Conservation (phyloP, 108 stramenopile species). For the Parietichytrium sp. region DNA sequence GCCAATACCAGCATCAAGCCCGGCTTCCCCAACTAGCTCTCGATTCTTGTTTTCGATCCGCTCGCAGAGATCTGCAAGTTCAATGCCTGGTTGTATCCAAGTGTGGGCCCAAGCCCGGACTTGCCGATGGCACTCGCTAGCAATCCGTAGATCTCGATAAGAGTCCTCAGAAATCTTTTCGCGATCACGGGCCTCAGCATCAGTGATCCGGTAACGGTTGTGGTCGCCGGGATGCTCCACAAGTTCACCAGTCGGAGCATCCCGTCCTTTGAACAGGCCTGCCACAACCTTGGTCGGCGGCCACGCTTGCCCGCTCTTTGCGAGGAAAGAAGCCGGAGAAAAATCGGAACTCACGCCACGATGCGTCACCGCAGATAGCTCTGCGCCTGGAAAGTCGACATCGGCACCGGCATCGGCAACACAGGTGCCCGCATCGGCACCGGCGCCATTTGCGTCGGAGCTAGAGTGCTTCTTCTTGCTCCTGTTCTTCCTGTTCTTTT, state of each 20-base stretch:
- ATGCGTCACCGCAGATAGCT: background rate
- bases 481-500: conserved; percentile 22
- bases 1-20: conserved; percentile 87
- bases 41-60: conserved; percentile 89
- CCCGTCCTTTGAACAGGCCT: background rate
- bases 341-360: background rate
- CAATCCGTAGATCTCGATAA: conserved; percentile 79
- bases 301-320: conserved; percentile 88
- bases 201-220: conserved; percentile 77
- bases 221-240: conserved; percentile 76
- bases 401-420: background rate
- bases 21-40: conserved; percentile 77
- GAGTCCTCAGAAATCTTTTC: conserved; percentile 79
- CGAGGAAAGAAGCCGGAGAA: conserved; percentile 63
- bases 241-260: conserved; percentile 87
- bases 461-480: background rate
- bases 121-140: conserved; percentile 92
- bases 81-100: conserved; percentile 90
- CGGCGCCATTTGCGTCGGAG: background rate
- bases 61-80: conserved; percentile 89
- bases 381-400: background rate
- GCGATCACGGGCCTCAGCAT: conserved; percentile 75
- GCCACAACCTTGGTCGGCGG: conserved; percentile 83
- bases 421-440: background rate
- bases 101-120: conserved; percentile 89